Evolutionary conservation across 306 rosid genomes (phyloP), one percentile per base, ranked within the genome.

Genomic region (Comarum palustre): DNA sequence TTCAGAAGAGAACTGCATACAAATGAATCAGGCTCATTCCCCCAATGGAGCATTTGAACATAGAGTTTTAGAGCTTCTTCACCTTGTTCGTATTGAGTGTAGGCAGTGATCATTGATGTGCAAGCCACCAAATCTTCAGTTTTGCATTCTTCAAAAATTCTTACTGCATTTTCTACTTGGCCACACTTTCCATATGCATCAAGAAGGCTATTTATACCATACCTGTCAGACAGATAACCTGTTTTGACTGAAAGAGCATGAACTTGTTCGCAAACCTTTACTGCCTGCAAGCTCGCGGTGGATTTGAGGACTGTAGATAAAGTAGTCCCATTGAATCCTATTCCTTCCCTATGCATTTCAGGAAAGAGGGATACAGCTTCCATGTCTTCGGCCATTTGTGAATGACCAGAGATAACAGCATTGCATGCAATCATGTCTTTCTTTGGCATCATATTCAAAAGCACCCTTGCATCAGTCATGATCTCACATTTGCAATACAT

Each of bases 101-200:
- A 90, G 65, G 93, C 92, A 5, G 96, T 87, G 79, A 89, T 86
- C 97, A 93, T 90, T 73, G 98, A 90, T 46, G 96, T 93, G 83
- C 83, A 93, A 57, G 94, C 92, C 68, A 91, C 97, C 83, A 89
- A 77, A 84, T 93, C 98, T 81, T 84, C 96, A 79, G 80, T 72
- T 24, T 78, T 76, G 48, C 90, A 82, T 77, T 84, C 96, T 73
- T 86, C 82, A 75, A 93, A 93, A 59, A 89, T 71, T 82, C 79
- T 86, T 67, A 81, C 81, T 8, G 98, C 92, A 16, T 83, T 85
- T 55, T 81, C 82, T 60, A 89, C 76, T 72, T 31, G 73, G 78
- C 82, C 77, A 73, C 97, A 84, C 72, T 93, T 93, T 72, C 97
- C 93, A 41, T 93, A 89, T 36, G 93, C 20, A 68, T 90, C 96